These are phyloP conservation scores for Magnusiomyces paraingens DNA, from an alignment of 1,139 yeast genomes.

Conservation along the genomic window DNA sequence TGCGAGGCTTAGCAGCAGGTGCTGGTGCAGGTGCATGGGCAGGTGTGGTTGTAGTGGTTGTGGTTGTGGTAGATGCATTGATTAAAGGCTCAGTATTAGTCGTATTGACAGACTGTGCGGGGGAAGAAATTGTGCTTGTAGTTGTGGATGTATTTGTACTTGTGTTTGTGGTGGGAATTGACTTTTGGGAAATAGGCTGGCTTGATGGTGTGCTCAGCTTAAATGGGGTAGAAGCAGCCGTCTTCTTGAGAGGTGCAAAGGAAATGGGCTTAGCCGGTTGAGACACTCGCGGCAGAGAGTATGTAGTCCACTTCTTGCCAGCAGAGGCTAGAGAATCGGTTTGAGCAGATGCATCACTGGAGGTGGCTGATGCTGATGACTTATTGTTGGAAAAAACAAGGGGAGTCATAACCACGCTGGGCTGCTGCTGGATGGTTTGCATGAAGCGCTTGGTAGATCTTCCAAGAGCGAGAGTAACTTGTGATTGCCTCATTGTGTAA, in stretches of 20 bases:
- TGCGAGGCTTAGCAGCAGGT: constrained; percentile 36
- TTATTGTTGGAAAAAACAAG: not conserved
- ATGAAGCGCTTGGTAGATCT: constrained; percentile 16
- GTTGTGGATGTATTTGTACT: not conserved
- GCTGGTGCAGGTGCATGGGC: constrained; percentile 38
- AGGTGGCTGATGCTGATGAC: not conserved
- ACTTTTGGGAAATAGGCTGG: not conserved
- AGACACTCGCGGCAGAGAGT: constrained; percentile 11
- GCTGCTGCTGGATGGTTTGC: constrained; percentile 16
- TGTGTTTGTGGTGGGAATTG: not conserved
- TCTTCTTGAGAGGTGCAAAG: constrained; percentile 3
- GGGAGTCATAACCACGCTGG: constrained; percentile 10
- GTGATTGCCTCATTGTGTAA: constrained; percentile 14
- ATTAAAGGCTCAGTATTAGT: not conserved
- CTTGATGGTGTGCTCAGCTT: not conserved
- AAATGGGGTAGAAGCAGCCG: constrained; percentile 1
- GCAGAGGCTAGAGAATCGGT: not conserved
- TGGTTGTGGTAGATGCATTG: constrained; percentile 13
- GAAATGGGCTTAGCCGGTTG: constrained; percentile 6
- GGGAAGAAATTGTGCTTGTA: not conserved
- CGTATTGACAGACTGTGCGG: not conserved
- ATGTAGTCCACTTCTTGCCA: constrained; percentile 13
- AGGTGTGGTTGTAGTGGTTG: constrained; percentile 31
- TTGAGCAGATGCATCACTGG: constrained; percentile 2
- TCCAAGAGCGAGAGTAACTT: constrained; percentile 7